These are phyloP conservation scores for Aschersonia sp. DNA, from an alignment of 2,329 filamentous ascomycete genomes.

Conservation along the genomic window DNA sequence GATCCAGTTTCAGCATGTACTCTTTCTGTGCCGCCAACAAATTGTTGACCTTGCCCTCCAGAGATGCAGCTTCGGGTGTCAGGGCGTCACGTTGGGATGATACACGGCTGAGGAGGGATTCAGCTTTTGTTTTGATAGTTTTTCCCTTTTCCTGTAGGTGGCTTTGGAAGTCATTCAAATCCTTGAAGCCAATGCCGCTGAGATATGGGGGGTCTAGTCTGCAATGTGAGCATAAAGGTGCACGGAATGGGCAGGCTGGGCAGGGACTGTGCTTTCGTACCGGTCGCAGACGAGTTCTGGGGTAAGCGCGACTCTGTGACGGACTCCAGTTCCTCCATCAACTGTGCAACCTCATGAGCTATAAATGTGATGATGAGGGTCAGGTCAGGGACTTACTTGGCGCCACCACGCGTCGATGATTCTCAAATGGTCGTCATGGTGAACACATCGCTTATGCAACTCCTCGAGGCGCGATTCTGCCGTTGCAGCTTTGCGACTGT, in stretches of 20 bases:
- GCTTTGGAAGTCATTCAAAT: slow-evolving; percentile 58
- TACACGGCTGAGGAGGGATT: slow-evolving; percentile 48
- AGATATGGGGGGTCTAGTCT: slow-evolving; percentile 36
- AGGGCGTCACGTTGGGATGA: slow-evolving; percentile 35
- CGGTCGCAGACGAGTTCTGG: slow-evolving; percentile 7
- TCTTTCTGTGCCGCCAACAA: slow-evolving; percentile 74
- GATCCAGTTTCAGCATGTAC: slow-evolving; percentile 61
- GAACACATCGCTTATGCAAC: slow-evolving; percentile 58
- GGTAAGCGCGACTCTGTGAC: slow-evolving; percentile 34
- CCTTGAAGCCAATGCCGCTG: slow-evolving; percentile 46
- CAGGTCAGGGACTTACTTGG: slow-evolving; percentile 47
- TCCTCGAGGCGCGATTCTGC: slow-evolving; percentile 72
- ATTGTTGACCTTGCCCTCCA: slow-evolving; percentile 62
- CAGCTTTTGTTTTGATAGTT: slow-evolving; percentile 60
- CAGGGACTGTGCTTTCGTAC: slow-evolving; percentile 9
- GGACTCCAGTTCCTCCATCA: slow-evolving; percentile 49
- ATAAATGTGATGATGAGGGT: background rate
- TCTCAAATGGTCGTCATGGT: slow-evolving; percentile 87
- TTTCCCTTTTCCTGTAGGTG: slow-evolving; percentile 67
- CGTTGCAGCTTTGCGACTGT: slow-evolving; percentile 76
- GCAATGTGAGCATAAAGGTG: background rate
- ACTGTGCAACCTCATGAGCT: slow-evolving; percentile 19
- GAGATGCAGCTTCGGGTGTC: slow-evolving; percentile 52
- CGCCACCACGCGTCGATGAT: slow-evolving; percentile 87
- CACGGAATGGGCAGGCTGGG: slow-evolving; percentile 2